phyloP scores from a whole-genome alignment of 805 yeast genomes.

The Myxozyma monticola region DNA sequence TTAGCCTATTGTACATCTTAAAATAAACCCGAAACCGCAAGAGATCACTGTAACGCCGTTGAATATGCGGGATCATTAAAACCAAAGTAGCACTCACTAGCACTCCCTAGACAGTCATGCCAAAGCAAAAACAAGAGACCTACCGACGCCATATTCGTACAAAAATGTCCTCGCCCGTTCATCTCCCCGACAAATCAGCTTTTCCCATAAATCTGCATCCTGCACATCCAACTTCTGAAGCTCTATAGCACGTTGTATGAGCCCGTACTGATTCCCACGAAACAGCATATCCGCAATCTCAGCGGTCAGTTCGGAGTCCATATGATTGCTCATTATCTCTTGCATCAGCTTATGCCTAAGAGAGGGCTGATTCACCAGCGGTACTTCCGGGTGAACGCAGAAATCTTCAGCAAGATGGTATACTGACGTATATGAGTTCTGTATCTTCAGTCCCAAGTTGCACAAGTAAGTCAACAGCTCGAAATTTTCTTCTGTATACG shows the following conservation, averaged over 20 bases:
- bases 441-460: too few species aligned
- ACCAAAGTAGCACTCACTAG: too few species aligned
- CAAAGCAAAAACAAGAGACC: too few species aligned
- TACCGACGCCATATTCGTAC: slow-evolving; percentile 2
- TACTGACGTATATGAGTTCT: slow-evolving; percentile 9
- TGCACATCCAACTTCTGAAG: slow-evolving; percentile 1
- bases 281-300: slow-evolving; percentile 16
- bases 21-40: too few species aligned
- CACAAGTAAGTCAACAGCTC: too few species aligned
- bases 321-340: too few species aligned
- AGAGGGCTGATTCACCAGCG: neutral
- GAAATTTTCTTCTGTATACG: neutral
- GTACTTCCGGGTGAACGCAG: slow-evolving; percentile 7
- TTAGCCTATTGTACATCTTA: too few species aligned
- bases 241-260: slow-evolving; percentile 10
- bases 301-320: too few species aligned
- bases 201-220: slow-evolving; percentile 20
- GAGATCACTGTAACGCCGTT: too few species aligned
- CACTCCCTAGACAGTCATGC: too few species aligned
- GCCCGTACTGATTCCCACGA: slow-evolving; percentile 8
- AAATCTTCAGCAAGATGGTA: slow-evolving; percentile 12
- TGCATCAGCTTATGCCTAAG: slow-evolving; percentile 2
- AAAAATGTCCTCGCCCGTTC: slow-evolving; percentile 16
- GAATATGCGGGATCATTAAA: too few species aligned
- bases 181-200: slow-evolving; percentile 18